Evolutionary conservation across 106 monocot species (phyloP).

Genomic region (Phalaenopsis equestris): DNA sequence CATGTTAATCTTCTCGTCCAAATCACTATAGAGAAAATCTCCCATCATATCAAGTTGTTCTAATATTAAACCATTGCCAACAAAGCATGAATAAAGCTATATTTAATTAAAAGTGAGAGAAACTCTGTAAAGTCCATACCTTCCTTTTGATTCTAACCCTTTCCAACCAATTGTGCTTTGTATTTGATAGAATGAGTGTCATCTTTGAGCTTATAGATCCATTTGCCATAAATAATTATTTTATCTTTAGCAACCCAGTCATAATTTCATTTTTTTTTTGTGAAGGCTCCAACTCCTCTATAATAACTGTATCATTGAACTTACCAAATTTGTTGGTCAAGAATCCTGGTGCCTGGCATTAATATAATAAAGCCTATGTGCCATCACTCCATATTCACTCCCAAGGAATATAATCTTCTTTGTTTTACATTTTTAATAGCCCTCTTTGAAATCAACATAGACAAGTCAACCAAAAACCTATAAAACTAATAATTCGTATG

Average conservation of each 20-base stretch:
- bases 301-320: not conserved
- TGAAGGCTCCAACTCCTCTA: not conserved
- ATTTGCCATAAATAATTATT: not conserved
- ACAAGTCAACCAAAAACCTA: too few species aligned
- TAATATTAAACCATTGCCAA: not conserved
- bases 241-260: not conserved
- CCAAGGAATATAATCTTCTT: too few species aligned
- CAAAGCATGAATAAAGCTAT: not conserved
- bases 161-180: not conserved
- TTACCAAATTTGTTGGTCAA: not conserved
- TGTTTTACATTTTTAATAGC: not conserved
- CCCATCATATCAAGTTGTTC: not conserved
- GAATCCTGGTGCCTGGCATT: not conserved
- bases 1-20: not conserved
- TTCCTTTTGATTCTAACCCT: not conserved
- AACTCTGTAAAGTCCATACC: not conserved
- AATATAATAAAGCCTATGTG: too few species aligned
- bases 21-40: not conserved
- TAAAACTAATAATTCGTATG: too few species aligned
- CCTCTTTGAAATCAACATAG: not conserved
- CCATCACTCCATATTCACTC: too few species aligned
- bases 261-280: not conserved
- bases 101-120: not conserved
- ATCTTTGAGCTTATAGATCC: not conserved
- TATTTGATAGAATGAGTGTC: not conserved